phyloP scores from a whole-genome alignment of 2,329 filamentous ascomycete species.

The Zarea fungicola region DNA sequence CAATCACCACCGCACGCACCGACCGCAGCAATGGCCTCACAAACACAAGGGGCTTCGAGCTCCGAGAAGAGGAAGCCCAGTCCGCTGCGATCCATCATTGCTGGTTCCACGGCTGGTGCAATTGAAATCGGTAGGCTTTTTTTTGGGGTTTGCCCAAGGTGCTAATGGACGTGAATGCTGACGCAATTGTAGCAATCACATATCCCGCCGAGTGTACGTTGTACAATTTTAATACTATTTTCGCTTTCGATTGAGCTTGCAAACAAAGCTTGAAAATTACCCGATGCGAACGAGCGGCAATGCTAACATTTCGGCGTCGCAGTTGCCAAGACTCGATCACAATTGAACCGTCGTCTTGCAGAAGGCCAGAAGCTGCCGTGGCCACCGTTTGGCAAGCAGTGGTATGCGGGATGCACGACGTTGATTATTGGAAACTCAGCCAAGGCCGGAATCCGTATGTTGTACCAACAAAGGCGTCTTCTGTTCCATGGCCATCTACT shows the following conservation, averaged over 20 bases:
- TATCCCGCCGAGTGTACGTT: conserved; percentile 85
- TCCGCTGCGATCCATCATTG: conserved; percentile 81
- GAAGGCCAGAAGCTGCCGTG: conserved; percentile 85
- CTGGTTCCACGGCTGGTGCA: conserved; percentile 88
- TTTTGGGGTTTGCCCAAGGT: neutral
- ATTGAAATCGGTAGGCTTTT: conserved; percentile 75
- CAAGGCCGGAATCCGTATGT: conserved; percentile 88
- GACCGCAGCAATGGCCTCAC: conserved; percentile 10
- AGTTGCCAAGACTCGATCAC: conserved; percentile 92
- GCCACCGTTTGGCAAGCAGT: conserved; percentile 88
- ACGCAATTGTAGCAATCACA: conserved; percentile 61
- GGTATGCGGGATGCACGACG: conserved; percentile 98
- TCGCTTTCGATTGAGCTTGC: neutral
- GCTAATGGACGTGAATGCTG: neutral
- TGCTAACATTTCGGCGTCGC: conserved; percentile 15
- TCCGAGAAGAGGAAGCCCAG: conserved; percentile 55
- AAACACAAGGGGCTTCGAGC: conserved; percentile 10
- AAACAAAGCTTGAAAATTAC: neutral
- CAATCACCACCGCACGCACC: no score
- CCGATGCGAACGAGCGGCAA: neutral
- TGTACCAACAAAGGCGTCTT: no score
- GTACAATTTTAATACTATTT: conserved; percentile 9
- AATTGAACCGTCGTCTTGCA: conserved; percentile 80
- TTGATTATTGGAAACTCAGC: conserved; percentile 93
- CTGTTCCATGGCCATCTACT: neutral